Evolutionary conservation across 108 stramenopile genomes (phyloP).

Genomic region (Nitzschia sp.): DNA sequence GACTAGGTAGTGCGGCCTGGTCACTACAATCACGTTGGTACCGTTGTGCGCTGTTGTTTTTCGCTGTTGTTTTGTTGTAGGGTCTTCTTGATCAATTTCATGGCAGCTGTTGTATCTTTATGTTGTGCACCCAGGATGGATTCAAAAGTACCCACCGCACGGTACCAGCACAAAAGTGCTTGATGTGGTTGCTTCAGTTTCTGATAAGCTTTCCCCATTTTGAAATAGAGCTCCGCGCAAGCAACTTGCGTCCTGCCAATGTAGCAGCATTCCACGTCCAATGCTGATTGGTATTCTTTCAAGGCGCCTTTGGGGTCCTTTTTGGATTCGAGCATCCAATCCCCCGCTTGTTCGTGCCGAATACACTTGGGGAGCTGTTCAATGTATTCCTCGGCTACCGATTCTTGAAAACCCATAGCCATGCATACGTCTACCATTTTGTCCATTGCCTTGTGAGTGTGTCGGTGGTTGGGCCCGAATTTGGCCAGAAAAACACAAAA

Average conservation of each 20-base stretch:
- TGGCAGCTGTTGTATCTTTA: not conserved
- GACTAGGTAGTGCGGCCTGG: too few species aligned
- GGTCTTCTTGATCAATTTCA: slow-evolving; percentile 7
- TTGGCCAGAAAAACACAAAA: not conserved
- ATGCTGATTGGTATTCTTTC: not conserved
- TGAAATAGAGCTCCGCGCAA: slow-evolving; percentile 1
- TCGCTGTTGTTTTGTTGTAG: not conserved
- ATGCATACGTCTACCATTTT: not conserved
- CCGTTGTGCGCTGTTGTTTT: too few species aligned
- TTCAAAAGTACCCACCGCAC: slow-evolving; percentile 17
- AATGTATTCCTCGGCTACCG: not conserved
- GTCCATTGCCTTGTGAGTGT: not conserved
- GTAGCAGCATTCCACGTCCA: not conserved
- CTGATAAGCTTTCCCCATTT: slow-evolving; percentile 6
- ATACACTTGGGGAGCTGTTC: not conserved
- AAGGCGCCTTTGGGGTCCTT: not conserved
- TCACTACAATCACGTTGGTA: too few species aligned
- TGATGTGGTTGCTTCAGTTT: not conserved
- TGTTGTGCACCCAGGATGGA: slow-evolving; percentile 4
- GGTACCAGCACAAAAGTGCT: not conserved
- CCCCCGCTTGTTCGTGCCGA: not conserved
- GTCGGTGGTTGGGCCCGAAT: slow-evolving; percentile 1
- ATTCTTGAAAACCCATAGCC: slow-evolving; percentile 6
- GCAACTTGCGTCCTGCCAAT: not conserved
- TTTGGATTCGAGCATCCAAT: not conserved